Evolutionary conservation across 2,329 filamentous ascomycete species (phyloP).

Genomic region (Elsinoe ampelina): DNA sequence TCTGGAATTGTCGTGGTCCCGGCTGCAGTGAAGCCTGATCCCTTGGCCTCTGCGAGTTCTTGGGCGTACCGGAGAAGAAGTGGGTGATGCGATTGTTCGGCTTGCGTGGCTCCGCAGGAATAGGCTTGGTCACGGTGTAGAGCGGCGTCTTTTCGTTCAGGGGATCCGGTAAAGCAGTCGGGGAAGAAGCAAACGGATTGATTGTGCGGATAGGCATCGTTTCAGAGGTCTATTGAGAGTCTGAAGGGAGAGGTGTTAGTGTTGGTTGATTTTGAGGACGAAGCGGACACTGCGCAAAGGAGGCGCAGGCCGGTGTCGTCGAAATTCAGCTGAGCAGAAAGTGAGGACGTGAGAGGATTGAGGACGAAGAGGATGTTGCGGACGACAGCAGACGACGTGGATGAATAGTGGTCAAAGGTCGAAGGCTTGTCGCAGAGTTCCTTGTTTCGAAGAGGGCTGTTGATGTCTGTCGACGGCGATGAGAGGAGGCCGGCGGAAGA

Average conservation of each 20-base stretch:
- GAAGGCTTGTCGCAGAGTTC: background rate
- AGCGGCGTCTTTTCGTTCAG: constrained; percentile 45
- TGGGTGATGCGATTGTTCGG: constrained; percentile 19
- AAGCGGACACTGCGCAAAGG: constrained; percentile 5
- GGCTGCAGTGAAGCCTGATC: constrained; percentile 29
- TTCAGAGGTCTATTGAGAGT: background rate
- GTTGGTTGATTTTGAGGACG: background rate
- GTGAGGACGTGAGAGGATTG: background rate
- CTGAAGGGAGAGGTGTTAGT: background rate
- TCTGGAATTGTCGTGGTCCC: constrained; percentile 47
- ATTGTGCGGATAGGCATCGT: constrained; percentile 53
- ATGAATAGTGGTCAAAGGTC: constrained; percentile 8
- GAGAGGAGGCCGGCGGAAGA: background rate
- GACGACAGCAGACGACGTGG: background rate
- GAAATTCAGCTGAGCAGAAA: constrained; percentile 4
- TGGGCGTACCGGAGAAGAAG: constrained; percentile 24
- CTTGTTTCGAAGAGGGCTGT: constrained; percentile 1
- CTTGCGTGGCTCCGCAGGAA: constrained; percentile 18
- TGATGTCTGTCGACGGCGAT: background rate
- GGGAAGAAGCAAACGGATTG: constrained; percentile 47
- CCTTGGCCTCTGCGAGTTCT: constrained; percentile 27
- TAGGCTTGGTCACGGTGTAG: constrained; percentile 19
- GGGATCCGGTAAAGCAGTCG: constrained; percentile 40
- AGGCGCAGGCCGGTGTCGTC: constrained; percentile 6
- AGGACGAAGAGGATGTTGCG: background rate